Conservation (phyloP, 2,329 filamentous ascomycete genomes). For the Emergomyces orientalis region DNA sequence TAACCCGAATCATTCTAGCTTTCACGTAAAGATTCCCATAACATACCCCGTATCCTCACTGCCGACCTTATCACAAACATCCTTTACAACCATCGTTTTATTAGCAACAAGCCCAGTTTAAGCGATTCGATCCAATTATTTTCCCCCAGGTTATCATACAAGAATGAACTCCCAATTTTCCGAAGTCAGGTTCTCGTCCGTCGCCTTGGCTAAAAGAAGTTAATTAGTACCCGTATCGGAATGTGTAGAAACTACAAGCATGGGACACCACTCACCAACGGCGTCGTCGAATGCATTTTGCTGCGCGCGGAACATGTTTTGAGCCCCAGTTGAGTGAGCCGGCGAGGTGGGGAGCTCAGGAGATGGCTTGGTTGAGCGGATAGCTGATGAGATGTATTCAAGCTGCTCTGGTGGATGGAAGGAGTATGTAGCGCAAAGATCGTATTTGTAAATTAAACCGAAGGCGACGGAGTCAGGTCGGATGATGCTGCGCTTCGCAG, state of each 20-base stretch:
- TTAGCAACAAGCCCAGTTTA: background rate
- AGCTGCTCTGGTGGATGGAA: background rate
- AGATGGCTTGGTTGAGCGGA: background rate
- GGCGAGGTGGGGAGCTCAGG: background rate
- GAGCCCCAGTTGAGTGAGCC: background rate
- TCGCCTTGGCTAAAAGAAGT: slow-evolving; percentile 58
- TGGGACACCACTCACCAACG: slow-evolving; percentile 46
- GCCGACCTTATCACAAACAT: slow-evolving; percentile 52
- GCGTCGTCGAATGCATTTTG: slow-evolving; percentile 62
- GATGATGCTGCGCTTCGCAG: background rate
- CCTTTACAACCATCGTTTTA: slow-evolving; percentile 28
- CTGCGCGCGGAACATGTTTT: slow-evolving; percentile 51
- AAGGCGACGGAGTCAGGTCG: background rate
- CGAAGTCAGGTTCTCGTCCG: slow-evolving; percentile 92
- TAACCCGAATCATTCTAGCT: background rate
- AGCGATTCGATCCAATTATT: background rate
- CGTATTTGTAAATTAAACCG: background rate
- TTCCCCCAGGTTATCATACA: slow-evolving; percentile 29
- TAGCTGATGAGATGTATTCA: background rate
- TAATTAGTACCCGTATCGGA: background rate
- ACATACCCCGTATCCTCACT: slow-evolving; percentile 41
- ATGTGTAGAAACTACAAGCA: background rate
- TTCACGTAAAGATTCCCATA: background rate
- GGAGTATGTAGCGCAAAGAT: background rate
- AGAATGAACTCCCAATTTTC: slow-evolving; percentile 68